phyloP scores from a whole-genome alignment of 2,329 filamentous ascomycete genomes.

The Emericellopsis cladophorae region DNA sequence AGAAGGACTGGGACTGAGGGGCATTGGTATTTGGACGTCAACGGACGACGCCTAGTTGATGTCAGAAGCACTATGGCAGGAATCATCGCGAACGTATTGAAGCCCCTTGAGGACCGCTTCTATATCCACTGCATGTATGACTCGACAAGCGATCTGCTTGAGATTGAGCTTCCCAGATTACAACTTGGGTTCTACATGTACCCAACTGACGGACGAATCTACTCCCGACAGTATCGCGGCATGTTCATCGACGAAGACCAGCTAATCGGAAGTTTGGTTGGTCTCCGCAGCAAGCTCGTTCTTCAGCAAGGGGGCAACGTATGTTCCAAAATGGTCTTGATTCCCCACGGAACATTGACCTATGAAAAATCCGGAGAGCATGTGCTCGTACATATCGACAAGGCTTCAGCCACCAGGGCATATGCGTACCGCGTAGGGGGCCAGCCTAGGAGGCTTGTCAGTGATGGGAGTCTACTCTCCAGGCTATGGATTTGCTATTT shows the following conservation, averaged over 20 bases:
- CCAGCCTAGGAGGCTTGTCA: conserved; percentile 31
- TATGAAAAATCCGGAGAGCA: conserved; percentile 7
- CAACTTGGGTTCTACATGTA: neutral
- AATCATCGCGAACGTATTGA: neutral
- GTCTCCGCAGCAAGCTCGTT: conserved; percentile 35
- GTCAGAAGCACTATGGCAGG: neutral
- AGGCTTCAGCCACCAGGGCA: neutral
- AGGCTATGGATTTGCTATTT: conserved; percentile 35
- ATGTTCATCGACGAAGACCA: conserved; percentile 35
- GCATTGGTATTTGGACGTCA: neutral
- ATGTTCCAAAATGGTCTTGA: conserved; percentile 18
- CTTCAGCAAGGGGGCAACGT: conserved; percentile 13
- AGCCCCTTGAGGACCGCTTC: neutral
- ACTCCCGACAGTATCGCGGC: conserved; percentile 29
- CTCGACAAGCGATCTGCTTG: neutral
- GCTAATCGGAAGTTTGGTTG: conserved; percentile 30
- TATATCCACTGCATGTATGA: conserved; percentile 1
- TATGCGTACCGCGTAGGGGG: neutral
- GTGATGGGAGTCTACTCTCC: conserved; percentile 35
- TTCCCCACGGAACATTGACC: conserved; percentile 18
- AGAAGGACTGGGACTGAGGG: too few relatives aligned
- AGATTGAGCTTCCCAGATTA: neutral
- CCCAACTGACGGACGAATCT: neutral
- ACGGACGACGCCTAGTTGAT: neutral
- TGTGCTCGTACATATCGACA: conserved; percentile 20